Conservation (phyloP, 1,284 basidiomycete genomes). For the Ganoderma lucidum region DNA sequence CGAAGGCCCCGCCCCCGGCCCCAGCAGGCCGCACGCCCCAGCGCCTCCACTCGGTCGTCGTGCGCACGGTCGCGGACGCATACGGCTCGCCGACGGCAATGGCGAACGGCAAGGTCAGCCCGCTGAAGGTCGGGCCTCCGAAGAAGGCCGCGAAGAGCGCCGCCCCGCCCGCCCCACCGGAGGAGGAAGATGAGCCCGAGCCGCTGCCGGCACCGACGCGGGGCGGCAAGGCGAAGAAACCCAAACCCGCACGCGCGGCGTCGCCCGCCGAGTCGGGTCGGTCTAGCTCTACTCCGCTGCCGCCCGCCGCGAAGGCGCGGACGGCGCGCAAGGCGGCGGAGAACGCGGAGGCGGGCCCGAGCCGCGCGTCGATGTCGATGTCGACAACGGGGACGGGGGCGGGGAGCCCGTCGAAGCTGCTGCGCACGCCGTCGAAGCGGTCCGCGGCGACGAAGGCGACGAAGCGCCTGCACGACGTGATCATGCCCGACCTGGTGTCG, state of each 20-base stretch:
- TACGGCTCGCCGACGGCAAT: slow-evolving; percentile 26
- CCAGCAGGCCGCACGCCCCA: slow-evolving; percentile 16
- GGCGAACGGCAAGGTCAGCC: slow-evolving; percentile 18
- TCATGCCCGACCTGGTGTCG: slow-evolving; percentile 79
- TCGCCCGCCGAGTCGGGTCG: slow-evolving; percentile 16
- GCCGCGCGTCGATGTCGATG: slow-evolving; percentile 19
- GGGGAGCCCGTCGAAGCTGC: slow-evolving; percentile 25
- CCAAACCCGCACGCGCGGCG: slow-evolving; percentile 12
- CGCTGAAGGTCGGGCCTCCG: slow-evolving; percentile 18
- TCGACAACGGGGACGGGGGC: slow-evolving; percentile 7
- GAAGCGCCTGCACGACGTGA: slow-evolving; percentile 64
- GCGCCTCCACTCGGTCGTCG: slow-evolving; percentile 29
- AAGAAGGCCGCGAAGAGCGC: slow-evolving; percentile 16
- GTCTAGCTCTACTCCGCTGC: slow-evolving; percentile 6
- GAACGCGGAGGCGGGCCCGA: slow-evolving; percentile 31
- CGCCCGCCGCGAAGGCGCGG: slow-evolving; percentile 14
- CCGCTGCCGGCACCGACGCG: slow-evolving; percentile 2
- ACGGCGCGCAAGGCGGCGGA: slow-evolving; percentile 13
- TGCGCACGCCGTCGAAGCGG: slow-evolving; percentile 48
- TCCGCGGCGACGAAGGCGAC: slow-evolving; percentile 74
- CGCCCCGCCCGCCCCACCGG: background rate
- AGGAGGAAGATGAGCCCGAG: slow-evolving; percentile 7
- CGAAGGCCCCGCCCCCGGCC: background rate
- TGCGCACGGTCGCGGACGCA: slow-evolving; percentile 32
- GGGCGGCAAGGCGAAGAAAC: slow-evolving; percentile 16